Base-by-base conservation (phyloP, 768 basidiomycete genomes). In the Tricholoma flavovirens region DNA sequence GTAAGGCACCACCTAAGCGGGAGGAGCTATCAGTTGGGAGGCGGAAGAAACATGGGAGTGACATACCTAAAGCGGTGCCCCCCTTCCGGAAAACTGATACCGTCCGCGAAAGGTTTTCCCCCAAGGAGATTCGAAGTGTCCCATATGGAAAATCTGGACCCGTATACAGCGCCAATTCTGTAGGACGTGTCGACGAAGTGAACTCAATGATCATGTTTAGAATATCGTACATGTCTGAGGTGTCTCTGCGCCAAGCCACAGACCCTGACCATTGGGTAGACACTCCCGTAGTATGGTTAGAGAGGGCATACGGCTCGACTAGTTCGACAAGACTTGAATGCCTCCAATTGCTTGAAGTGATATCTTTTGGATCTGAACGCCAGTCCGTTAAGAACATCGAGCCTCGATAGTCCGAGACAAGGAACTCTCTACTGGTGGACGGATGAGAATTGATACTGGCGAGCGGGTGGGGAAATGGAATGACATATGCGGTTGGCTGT, bases 371-470 rank as follows among this genome's bases (percentile, higher is more conserved):
- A 64, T 90, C 87, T 5, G 84, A 80, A 54, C 86, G 82, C 90
- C 90, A 93, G 71, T 93, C 88, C n/a, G 85, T 83, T 48, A 91
- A 68, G 68, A 85, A 90, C 48, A 92, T 73, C 26, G 83, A 84
- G 32, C 90, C 90, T 33, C 79, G 81, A 53, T 76, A 79, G 69
- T 93, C 90, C 1, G 88, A 80, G 54, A 91, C 85, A 24, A 93
- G 76, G 63, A 93, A 83, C 62, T 90, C 90, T 67, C 88, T 91
- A 74, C 83, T 82, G 29, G 83, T 86, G 12, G 75, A 74, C 2
- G 87, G 83, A 63, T 93, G 91, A 24, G 87, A 79, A 66, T 77
- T 74, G 64, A 93, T 83, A 29, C 86, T 75, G 32, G 74, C 78
- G 43, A 93, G 75, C n/a, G 89, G 82, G 65, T 88, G 82, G 5